Base-by-base conservation (phyloP, 495 filamentous ascomycete genomes). In the Entonaema liquescens region DNA sequence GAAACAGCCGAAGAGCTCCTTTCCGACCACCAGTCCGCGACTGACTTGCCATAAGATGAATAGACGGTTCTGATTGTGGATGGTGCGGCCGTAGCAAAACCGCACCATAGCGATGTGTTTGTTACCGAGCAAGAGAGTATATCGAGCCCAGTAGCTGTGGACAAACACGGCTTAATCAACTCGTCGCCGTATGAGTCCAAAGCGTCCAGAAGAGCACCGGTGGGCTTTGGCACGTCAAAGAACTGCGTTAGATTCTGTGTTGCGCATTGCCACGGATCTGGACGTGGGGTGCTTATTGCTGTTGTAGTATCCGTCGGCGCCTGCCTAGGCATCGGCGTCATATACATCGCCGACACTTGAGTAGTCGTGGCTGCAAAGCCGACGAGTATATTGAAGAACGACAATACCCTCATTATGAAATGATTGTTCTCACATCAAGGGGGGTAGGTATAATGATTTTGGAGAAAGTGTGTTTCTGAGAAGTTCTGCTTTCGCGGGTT, bases 201-300 rank as follows among this genome's bases (percentile, higher is more conserved):
- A 2, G 42, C 42, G 7, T 49, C n/a, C n/a, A 49, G n/a, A 5
- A 49, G 42, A n/a, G 15, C n/a, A 15, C 42, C 42, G 2, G 42
- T 49, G n/a, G 42, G 42, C 42, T 49, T 49, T 7, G 42, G 42
- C 13, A 49, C 42, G 17, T 49, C 42, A 15, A 49, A 49, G 15
- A 19, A 49, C n/a, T 49, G 42, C 17, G 42, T 49, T n/a, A 49
- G n/a, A 17, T 49, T 49, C 42, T 49, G n/a, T 21, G 42, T 49
- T 21, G 21, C 42, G 21, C 42, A 49, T 17, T n/a, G n/a, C 42
- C 42, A 49, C 2, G 42, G 42, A 49, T 49, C 42, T 7, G 42
- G 42, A 2, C n/a, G 42, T 17, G 7, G 42, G n/a, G 42, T 49
- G n/a, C 21, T 49, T 13, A 13, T 44, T 15, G 17, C 40, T 19